Base-by-base conservation (phyloP, 345 rosid species). In the Combretum micranthum region DNA sequence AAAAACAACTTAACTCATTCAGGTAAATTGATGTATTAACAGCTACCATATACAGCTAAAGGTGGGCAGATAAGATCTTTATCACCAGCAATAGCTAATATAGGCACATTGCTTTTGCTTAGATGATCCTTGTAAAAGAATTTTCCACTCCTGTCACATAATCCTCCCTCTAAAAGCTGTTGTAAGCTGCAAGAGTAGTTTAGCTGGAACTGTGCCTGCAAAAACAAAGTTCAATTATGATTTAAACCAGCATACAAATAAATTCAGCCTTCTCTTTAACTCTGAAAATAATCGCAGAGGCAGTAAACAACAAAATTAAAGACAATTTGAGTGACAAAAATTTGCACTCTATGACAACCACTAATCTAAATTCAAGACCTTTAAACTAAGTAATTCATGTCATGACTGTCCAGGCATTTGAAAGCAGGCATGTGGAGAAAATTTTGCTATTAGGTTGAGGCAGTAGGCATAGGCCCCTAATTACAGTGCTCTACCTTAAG, bases 21-120 rank as follows among this genome's bases (percentile, higher is more conserved):
- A 20, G 13, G 49, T 46, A 17, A 55, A 23, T 20, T 50, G 16
- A 43, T 8, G 16, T 25, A 15, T 42, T 17, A 11, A 32, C 19
- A 49, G 13, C 42, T 80, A 84, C 98, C 96, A 44, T 86, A 78
- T 57, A 83, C 98, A 10, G 96, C 98, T 44, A 82, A 88, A 0
- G 88, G 87, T 13, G 95, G 98, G 55, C 98, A 86, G 55, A 83
- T 75, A 39, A 74, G 79, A 69, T 84, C 98, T 69, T 75, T 81
- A 75, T 91, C 92, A 37, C 82, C 95, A n/a, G 95, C 95, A 54
- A 84, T 54, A 15, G 95, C 96, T 60, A 88, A 72, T 55, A 88
- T 53, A 0, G 96, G 98, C 50, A 91, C 85, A 44, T 63, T 83
- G 84, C 78, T 73, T 80, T 75, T 86, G 60, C 73, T 20, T 25